Percentiles rank a stretch among this genome's conserved stretches.
These are phyloP conservation scores for Lathyrus aphaca DNA, from an alignment of 306 rosid species.

Conservation along the genomic window DNA sequence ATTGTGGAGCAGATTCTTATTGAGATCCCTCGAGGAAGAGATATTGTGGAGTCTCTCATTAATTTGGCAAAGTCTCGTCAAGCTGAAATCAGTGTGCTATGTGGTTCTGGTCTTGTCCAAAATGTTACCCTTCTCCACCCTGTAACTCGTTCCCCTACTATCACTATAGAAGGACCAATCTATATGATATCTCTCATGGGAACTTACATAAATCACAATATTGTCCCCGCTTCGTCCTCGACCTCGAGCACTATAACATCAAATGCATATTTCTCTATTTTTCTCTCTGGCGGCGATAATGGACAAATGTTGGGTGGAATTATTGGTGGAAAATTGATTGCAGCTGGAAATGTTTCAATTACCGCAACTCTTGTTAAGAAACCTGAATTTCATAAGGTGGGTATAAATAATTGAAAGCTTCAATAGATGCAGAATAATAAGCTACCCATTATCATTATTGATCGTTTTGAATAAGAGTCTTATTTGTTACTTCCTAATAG, in stretches of 20 bases:
- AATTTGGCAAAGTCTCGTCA: not conserved
- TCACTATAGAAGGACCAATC: conserved; percentile 27
- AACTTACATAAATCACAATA: not conserved
- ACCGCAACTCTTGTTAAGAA: conserved; percentile 39
- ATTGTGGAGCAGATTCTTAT: not conserved
- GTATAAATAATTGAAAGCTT: not conserved
- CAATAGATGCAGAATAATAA: not conserved
- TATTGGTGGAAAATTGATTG: conserved; percentile 47
- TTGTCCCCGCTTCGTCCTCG: not conserved
- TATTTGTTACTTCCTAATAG: too few relatives aligned
- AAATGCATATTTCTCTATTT: conserved; percentile 45
- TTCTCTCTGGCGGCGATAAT: conserved; percentile 39
- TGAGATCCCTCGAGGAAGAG: not conserved
- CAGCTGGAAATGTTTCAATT: conserved; percentile 50
- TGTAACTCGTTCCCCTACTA: not conserved
- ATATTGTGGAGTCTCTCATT: not conserved
- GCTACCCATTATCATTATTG: too few relatives aligned
- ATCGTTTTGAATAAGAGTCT: too few relatives aligned
- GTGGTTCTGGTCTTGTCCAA: conserved; percentile 45
- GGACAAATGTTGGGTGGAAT: conserved; percentile 65
- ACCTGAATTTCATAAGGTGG: conserved; percentile 38
- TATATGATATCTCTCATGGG: conserved; percentile 47
- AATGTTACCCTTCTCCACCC: not conserved
- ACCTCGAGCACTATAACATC: not conserved
- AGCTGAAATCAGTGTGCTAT: not conserved